Conservation (phyloP, 768 basidiomycete genomes). For the Suillus lakei region DNA sequence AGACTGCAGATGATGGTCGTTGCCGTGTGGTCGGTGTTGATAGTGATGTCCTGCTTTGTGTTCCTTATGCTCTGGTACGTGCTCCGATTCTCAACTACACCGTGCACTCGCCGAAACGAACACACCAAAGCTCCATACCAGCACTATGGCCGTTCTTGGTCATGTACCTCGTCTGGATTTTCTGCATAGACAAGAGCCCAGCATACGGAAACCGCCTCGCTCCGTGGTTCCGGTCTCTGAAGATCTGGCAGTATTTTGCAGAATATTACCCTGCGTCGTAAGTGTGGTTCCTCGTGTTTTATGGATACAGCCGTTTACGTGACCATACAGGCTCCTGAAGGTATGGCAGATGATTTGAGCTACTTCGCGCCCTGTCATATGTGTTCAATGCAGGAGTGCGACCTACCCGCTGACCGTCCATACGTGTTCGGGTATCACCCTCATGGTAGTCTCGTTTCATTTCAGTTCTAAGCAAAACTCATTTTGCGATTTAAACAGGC, state of each 20-base stretch:
- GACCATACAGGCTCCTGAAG: slow-evolving; percentile 52
- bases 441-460: slow-evolving; percentile 57
- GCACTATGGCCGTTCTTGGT: slow-evolving; percentile 85
- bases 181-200: slow-evolving; percentile 76
- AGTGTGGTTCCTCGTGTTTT: slow-evolving; percentile 47
- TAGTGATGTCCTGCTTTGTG: slow-evolving; percentile 64
- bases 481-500: slow-evolving; percentile 48
- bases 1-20: slow-evolving; percentile 90
- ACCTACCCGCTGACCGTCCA: slow-evolving; percentile 87
- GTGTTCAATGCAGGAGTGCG: slow-evolving; percentile 59
- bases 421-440: slow-evolving; percentile 99
- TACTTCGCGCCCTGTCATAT: background rate
- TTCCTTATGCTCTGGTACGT: slow-evolving; percentile 86
- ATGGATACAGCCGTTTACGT: background rate
- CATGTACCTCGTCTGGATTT: slow-evolving; percentile 80
- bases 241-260: slow-evolving; percentile 90
- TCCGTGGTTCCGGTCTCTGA: slow-evolving; percentile 70
- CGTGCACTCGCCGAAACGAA: background rate
- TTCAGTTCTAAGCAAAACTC: slow-evolving; percentile 6
- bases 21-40: slow-evolving; percentile 84
- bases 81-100: background rate
- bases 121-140: slow-evolving; percentile 75
- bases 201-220: slow-evolving; percentile 73
- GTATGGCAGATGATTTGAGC: slow-evolving; percentile 31
- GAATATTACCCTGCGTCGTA: slow-evolving; percentile 91